These are phyloP conservation scores for Neurospora sp. DNA, from an alignment of 495 filamentous ascomycete species.

Conservation along the genomic window DNA sequence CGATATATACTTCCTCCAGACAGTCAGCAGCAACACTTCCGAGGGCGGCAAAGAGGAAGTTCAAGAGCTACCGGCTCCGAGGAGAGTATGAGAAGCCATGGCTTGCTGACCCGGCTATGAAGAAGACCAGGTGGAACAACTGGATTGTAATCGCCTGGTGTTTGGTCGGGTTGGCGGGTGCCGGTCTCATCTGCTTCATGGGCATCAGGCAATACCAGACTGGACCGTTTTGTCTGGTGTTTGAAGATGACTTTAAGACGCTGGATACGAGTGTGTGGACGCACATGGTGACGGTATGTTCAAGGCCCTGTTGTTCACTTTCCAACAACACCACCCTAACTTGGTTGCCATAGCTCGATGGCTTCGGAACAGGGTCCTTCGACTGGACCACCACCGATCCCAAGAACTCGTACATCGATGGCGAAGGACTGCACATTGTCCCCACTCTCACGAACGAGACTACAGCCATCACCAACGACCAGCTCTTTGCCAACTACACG, in stretches of 20 bases:
- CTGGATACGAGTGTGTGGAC: constrained; percentile 26
- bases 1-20: constrained; percentile 1
- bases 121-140: constrained; percentile 20
- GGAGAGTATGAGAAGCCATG: constrained; percentile 32
- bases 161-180: constrained; percentile 17
- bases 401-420: constrained; percentile 30
- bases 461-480: constrained; percentile 21
- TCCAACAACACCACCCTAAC: not conserved
- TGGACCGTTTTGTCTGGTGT: constrained; percentile 19
- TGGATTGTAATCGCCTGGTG: constrained; percentile 27
- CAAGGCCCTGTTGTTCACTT: not conserved
- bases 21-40: not conserved
- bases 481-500: constrained; percentile 17
- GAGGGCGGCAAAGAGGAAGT: constrained; percentile 8
- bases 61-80: constrained; percentile 24
- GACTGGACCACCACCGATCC: constrained; percentile 36
- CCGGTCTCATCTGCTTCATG: constrained; percentile 20
- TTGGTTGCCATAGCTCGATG: constrained; percentile 15
- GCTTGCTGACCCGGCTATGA: constrained; percentile 17
- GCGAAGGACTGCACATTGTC: constrained; percentile 33
- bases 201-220: constrained; percentile 4
- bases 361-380: constrained; percentile 33
- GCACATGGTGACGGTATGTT: constrained; percentile 19
- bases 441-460: constrained; percentile 34
- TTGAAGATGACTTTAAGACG: constrained; percentile 31